Conservation (phyloP, 495 filamentous ascomycete species). For the Penicillium ochrochloron region DNA sequence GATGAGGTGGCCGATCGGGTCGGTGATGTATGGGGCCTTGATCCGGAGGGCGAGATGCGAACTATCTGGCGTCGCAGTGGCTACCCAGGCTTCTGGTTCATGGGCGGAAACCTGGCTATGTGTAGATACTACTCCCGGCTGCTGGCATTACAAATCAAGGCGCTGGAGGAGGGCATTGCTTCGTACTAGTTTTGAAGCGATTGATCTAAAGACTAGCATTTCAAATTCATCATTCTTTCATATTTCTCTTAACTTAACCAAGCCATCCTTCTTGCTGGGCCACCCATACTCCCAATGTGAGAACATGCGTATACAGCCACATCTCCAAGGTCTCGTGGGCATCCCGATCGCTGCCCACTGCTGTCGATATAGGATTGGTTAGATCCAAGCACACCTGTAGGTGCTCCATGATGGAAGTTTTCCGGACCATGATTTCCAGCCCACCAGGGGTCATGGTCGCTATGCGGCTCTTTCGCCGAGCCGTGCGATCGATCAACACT, state of each 20-base stretch:
- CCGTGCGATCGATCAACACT: conserved; percentile 32
- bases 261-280: conserved; percentile 42
- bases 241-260: conserved; percentile 1
- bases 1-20: conserved; percentile 68
- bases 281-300: conserved; percentile 44
- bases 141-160: conserved; percentile 79
- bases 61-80: conserved; percentile 73
- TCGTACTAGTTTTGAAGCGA: conserved; percentile 25
- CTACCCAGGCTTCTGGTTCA: conserved; percentile 81
- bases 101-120: conserved; percentile 79
- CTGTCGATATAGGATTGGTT: conserved; percentile 18
- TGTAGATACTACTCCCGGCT: conserved; percentile 73
- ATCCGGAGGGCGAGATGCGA: conserved; percentile 75
- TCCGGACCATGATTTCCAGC: conserved; percentile 31
- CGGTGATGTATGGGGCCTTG: conserved; percentile 76
- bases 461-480: conserved; percentile 30
- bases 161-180: conserved; percentile 57
- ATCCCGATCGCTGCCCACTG: conserved; percentile 2
- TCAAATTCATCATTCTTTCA: conserved; percentile 7
- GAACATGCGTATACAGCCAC: conserved; percentile 40
- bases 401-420: conserved; percentile 30
- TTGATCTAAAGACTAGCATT: too few species aligned
- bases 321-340: conserved; percentile 24
- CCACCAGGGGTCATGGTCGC: conserved; percentile 32
- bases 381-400: conserved; percentile 28